Percentiles rank a stretch among this genome's conserved stretches.
Conservation (phyloP, 345 rosid genomes). For the Gossypium sturtianum region DNA sequence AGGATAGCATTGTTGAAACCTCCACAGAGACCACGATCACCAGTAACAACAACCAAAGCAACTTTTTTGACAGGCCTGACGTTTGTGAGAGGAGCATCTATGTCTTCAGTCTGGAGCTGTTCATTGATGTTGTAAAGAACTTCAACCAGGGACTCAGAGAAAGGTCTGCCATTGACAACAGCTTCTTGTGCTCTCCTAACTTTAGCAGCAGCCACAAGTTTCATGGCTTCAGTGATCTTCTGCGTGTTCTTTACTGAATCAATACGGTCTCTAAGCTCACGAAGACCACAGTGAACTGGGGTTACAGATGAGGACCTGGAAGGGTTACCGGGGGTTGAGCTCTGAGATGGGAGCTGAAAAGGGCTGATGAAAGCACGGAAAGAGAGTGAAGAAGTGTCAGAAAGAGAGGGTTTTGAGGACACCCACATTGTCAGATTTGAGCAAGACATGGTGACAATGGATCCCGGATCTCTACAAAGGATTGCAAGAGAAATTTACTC, state of each 20-base stretch:
- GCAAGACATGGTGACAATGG: conserved; percentile 52
- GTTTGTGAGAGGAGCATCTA: conserved; percentile 75
- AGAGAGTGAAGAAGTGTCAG: conserved; percentile 69
- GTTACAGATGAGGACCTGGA: conserved; percentile 48
- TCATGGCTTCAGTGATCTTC: conserved; percentile 98
- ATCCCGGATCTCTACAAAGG: conserved; percentile 4
- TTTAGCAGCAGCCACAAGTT: conserved; percentile 94
- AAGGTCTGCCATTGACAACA: conserved; percentile 81
- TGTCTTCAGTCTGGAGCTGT: conserved; percentile 80
- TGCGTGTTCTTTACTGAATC: conserved; percentile 87
- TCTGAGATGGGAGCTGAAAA: conserved; percentile 44
- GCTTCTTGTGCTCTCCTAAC: conserved; percentile 98
- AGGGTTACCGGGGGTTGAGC: conserved; percentile 23
- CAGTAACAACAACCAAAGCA: conserved; percentile 84
- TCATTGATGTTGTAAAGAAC: conserved; percentile 95
- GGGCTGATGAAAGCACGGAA: conserved; percentile 62
- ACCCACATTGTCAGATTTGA: conserved; percentile 76
- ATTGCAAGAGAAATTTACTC: not conserved
- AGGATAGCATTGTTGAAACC: conserved; percentile 62
- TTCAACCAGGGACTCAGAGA: conserved; percentile 85
- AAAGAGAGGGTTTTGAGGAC: conserved; percentile 65
- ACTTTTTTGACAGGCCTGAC: conserved; percentile 93
- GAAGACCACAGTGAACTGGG: conserved; percentile 68
- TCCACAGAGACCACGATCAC: conserved; percentile 91
- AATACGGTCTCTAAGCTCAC: conserved; percentile 73